Evolutionary conservation across 192 early-diverging fungal genomes (phyloP), one percentile per base, ranked within the genome.

Genomic region (Powellomyces hirtus): DNA sequence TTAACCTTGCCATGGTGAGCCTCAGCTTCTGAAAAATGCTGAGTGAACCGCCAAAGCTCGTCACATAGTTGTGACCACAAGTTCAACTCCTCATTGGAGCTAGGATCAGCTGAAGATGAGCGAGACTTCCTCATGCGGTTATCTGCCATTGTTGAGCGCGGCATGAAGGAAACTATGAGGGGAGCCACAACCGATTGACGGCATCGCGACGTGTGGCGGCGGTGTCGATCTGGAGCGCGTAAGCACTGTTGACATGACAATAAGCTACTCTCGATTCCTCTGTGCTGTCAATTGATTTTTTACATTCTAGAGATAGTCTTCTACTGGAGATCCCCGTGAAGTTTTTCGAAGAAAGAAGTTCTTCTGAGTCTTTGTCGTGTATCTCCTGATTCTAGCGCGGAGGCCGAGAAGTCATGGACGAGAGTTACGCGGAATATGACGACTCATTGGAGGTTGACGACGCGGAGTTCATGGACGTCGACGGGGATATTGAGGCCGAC

Each of bases 61-160:
- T 63, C 29, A 50, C 68, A 71, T 36, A 71, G 33, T 51, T 61
- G 60, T 14, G 60, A 63, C 68, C 68, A 71, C 18, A 71, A 31
- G 33, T 40, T 38, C 14, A 50, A n/a, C 38, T 69, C 67, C 35
- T 69, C 67, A 59, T 69, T 69, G n/a, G 65, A 55, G 29, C 35
- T 58, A 29, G 55, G 55, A 38, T 67, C 65, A 13, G 65, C 65
- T 1, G 65, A 67, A 7, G 65, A 26, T 5, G 65, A 56, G 20
- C 65, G 51, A 14, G 65, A 67, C 38, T 67, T 67, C 18, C 65
- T 33, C n/a, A 58, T 3, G 24, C 55, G 18, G 35, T 55, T 57
- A 20, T 58, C 65, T n/a, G 51, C 52, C 34, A 38, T 58, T 27
- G 27, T 18, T 62, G 53, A 29, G 22, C 0, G 4, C 14, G 37